Evolutionary conservation across 73 alveolate species (phyloP).

Genomic region (Uronychia setigera): DNA sequence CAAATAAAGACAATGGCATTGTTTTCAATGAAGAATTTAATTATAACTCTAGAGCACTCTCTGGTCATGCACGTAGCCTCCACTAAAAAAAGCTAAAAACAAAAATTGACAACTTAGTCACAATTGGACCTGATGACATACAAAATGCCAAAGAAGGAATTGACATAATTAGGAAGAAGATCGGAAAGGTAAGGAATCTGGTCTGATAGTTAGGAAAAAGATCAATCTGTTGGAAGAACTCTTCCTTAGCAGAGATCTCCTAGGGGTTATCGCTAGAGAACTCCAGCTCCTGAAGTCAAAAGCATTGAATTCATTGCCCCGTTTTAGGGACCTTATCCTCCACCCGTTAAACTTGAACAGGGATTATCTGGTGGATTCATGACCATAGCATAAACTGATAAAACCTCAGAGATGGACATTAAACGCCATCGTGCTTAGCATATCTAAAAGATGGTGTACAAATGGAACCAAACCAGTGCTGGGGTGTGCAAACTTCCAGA

Average conservation of each 20-base stretch:
- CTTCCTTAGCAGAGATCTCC: not conserved
- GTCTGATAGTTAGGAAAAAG: no score
- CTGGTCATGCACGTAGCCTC: no score
- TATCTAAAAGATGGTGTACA: not conserved
- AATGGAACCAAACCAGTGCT: not conserved
- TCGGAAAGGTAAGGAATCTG: no score
- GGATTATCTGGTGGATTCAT: not conserved
- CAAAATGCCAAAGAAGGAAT: not conserved
- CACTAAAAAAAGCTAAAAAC: not conserved
- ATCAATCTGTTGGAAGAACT: no score
- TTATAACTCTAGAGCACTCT: no score
- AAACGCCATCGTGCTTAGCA: not conserved
- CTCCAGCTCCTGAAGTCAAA: not conserved
- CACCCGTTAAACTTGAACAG: not conserved
- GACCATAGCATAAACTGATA: not conserved
- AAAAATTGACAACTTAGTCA: not conserved
- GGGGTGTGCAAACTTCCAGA: not conserved
- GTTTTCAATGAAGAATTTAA: no score
- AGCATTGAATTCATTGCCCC: not conserved
- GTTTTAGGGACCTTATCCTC: not conserved
- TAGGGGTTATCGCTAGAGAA: not conserved
- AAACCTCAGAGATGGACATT: not conserved
- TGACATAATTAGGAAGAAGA: no score
- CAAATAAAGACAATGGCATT: no score
- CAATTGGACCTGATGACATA: not conserved